Percentiles rank a stretch among this genome's conserved stretches.
These are phyloP conservation scores for Flueggea neowawraea DNA, from an alignment of 441 rosid species.

Conservation along the genomic window DNA sequence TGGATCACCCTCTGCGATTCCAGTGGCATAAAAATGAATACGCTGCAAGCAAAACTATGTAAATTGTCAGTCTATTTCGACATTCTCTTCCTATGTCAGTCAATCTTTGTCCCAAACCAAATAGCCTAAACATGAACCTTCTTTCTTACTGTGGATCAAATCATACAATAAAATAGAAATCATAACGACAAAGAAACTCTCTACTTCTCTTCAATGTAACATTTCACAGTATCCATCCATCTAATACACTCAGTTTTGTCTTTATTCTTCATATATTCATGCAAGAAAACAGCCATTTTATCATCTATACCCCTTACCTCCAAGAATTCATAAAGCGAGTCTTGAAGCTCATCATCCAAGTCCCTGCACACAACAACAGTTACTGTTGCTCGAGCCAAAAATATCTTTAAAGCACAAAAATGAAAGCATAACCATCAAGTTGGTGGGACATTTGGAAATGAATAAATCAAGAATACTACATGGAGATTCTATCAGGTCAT, in stretches of 20 bases:
- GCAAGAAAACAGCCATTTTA: conserved; percentile 70
- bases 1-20: no score
- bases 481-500: no score
- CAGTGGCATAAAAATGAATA: no score
- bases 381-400: conserved; percentile 1
- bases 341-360: conserved; percentile 72
- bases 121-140: no score
- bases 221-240: conserved; percentile 73
- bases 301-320: conserved; percentile 68
- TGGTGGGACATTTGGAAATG: background rate
- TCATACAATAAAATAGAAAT: background rate
- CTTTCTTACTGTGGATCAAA: no score
- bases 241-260: conserved; percentile 49
- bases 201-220: conserved; percentile 56
- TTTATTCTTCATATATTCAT: conserved; percentile 66
- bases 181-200: background rate
- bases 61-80: no score
- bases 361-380: conserved; percentile 46
- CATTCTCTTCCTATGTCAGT: no score
- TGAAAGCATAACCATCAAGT: background rate
- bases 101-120: no score
- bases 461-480: no score
- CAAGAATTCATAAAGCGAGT: conserved; percentile 55
- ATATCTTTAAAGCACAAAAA: background rate
- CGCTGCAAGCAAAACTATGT: no score